A percentile compares a stretch with the other conserved stretches of the same genome.
These are phyloP conservation scores for Tetrastigma voinierianum DNA, from an alignment of 164 flowering plant genomes.

Conservation along the genomic window DNA sequence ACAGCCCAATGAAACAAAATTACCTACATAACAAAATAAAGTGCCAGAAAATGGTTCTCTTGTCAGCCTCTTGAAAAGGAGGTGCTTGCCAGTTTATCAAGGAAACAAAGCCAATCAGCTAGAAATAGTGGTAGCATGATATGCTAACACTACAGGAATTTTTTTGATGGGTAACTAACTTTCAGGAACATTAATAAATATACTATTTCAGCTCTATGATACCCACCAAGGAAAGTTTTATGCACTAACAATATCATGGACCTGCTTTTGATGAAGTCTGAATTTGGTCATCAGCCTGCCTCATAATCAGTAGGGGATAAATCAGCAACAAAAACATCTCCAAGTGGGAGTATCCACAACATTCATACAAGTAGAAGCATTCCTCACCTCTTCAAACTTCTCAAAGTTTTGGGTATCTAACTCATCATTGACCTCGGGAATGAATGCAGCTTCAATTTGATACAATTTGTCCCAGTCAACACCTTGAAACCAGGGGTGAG, in stretches of 20 bases:
- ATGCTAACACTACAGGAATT: too few species aligned
- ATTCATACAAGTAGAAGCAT: constrained; percentile 4
- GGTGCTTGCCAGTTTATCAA: not conserved
- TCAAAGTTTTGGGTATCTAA: constrained; percentile 96
- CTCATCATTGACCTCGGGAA: constrained; percentile 94
- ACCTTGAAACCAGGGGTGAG: constrained; percentile 89
- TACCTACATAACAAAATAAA: not conserved
- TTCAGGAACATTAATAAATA: not conserved
- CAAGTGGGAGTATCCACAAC: not conserved
- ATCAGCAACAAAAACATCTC: constrained; percentile 9
- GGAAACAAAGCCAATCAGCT: not conserved
- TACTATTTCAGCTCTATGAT: not conserved
- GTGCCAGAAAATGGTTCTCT: not conserved
- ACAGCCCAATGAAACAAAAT: not conserved
- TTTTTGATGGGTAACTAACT: too few species aligned
- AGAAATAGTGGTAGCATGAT: not conserved
- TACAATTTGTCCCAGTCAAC: constrained; percentile 81
- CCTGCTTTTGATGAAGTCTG: constrained; percentile 59
- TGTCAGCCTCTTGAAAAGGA: not conserved
- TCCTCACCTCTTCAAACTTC: constrained; percentile 89
- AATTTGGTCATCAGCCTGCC: constrained; percentile 58
- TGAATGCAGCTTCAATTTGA: constrained; percentile 92
- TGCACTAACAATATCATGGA: constrained; percentile 79
- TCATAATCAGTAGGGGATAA: constrained; percentile 1
- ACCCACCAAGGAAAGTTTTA: not conserved